These are phyloP conservation scores for Chenopodium suecicum DNA, from an alignment of 148 eudicot genomes.

Conservation along the genomic window DNA sequence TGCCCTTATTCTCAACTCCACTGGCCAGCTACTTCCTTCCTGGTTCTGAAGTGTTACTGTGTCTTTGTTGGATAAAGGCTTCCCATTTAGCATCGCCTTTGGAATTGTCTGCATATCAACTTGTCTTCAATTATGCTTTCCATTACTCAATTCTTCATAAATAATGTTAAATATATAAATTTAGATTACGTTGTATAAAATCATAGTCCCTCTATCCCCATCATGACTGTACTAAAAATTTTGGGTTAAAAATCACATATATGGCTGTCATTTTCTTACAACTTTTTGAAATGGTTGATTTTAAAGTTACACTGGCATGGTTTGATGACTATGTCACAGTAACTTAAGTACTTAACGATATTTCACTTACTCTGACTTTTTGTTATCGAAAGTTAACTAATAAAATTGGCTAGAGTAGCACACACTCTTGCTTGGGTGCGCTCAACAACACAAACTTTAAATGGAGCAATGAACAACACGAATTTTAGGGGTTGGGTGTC, in stretches of 20 bases:
- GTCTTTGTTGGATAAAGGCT: slow-evolving; percentile 15
- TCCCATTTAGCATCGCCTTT: not conserved
- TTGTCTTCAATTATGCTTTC: not conserved
- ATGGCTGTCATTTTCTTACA: not conserved
- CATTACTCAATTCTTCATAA: not conserved
- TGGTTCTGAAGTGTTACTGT: slow-evolving; percentile 7
- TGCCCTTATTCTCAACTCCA: slow-evolving; percentile 21
- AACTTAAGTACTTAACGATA: not conserved
- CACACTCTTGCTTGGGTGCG: too few species aligned
- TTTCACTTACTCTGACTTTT: not conserved
- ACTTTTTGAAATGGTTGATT: not conserved
- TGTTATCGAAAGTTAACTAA: not conserved
- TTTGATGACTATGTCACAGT: not conserved
- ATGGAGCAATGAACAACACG: too few species aligned
- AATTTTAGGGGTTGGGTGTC: too few species aligned
- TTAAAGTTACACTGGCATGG: not conserved
- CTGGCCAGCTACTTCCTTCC: slow-evolving; percentile 22
- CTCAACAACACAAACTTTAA: too few species aligned
- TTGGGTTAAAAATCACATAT: not conserved
- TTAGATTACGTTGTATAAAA: not conserved
- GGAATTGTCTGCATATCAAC: slow-evolving; percentile 28
- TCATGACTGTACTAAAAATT: too few species aligned
- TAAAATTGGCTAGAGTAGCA: too few species aligned
- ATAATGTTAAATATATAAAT: not conserved
- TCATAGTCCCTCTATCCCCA: not conserved